Conservation (phyloP, 2,329 filamentous ascomycete species). For the Clonostachys rhizophaga region DNA sequence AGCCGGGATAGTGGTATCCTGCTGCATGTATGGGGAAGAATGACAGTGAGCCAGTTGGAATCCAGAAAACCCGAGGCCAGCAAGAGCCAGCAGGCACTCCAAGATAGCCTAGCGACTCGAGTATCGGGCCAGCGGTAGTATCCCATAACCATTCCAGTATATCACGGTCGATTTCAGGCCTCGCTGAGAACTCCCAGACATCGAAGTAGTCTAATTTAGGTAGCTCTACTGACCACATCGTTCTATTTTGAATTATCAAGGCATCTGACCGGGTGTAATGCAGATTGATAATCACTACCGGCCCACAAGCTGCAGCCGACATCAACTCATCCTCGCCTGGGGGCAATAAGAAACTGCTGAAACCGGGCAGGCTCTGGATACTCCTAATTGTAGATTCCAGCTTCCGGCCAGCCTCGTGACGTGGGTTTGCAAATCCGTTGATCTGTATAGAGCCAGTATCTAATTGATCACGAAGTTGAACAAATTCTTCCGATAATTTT, state of each 20-base stretch:
- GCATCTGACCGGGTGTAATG: neutral
- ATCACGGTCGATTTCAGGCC: neutral
- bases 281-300: neutral
- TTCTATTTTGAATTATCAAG: neutral
- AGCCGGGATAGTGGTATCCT: neutral
- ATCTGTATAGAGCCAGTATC: neutral
- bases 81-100: neutral
- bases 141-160: neutral
- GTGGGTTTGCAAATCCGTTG: neutral
- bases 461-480: neutral
- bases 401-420: neutral
- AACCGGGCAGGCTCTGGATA: neutral
- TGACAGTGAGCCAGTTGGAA: neutral
- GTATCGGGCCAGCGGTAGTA: neutral
- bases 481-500: neutral
- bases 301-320: neutral
- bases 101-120: neutral
- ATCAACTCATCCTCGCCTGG: neutral
- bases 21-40: neutral
- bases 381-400: neutral
- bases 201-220: neutral
- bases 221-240: neutral
- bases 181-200: neutral
- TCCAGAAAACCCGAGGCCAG: neutral
- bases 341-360: neutral